A percentile compares a stretch with the other conserved stretches of the same genome.
Conservation (phyloP, 345 rosid genomes). For the Anastatica hierochuntica region DNA sequence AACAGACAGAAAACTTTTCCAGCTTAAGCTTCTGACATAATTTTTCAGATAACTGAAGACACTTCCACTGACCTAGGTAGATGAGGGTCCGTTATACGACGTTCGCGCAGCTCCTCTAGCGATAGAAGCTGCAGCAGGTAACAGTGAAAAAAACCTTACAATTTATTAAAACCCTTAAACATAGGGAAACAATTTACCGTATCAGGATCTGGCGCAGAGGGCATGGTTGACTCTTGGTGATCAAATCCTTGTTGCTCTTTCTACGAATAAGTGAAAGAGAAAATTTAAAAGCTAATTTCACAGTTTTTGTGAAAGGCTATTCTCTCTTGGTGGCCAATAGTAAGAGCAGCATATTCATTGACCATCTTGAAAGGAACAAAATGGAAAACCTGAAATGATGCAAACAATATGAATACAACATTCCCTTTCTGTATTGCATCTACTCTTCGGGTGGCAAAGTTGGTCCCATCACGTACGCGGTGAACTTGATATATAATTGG, state of each 20-base stretch:
- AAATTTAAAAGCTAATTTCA: not conserved
- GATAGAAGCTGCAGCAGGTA: conserved; percentile 64
- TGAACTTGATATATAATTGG: conserved; percentile 75
- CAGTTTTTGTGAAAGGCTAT: not conserved
- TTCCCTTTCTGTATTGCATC: conserved; percentile 89
- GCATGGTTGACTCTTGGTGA: conserved; percentile 64
- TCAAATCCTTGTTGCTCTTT: conserved; percentile 65
- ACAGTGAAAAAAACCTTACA: conserved; percentile 1
- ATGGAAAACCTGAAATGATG: conserved; percentile 76
- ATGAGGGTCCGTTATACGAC: conserved; percentile 73
- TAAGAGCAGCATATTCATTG: not conserved
- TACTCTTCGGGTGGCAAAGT: conserved; percentile 84
- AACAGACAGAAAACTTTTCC: conserved; percentile 2
- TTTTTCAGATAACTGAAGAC: not conserved
- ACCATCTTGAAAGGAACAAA: not conserved
- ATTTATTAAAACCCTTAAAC: not conserved
- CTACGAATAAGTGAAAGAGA: conserved; percentile 27
- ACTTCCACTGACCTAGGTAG: conserved; percentile 59
- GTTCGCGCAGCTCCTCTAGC: conserved; percentile 72
- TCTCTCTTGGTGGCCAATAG: conserved; percentile 1
- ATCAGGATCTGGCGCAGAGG: conserved; percentile 71
- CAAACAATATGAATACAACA: conserved; percentile 64
- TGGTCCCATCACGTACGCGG: conserved; percentile 86
- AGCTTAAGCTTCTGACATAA: conserved; percentile 4
- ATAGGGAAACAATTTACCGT: conserved; percentile 34